Evolutionary conservation across 2,329 filamentous ascomycete genomes (phyloP), one percentile per base, ranked within the genome.

Genomic region (Alternaria postmessia): DNA sequence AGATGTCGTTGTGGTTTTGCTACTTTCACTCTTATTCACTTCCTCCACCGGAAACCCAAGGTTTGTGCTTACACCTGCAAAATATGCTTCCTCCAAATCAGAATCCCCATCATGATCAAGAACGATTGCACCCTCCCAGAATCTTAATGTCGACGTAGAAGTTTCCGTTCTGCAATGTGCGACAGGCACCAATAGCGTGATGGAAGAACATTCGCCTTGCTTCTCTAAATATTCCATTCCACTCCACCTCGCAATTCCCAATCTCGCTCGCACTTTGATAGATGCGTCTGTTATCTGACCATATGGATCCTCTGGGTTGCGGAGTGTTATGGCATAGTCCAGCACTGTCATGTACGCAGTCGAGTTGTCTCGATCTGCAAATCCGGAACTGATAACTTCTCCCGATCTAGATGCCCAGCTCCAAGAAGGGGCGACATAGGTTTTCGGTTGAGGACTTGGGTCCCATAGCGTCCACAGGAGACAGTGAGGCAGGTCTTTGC

Each of bases 41-140:
- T n/a, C 34, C 16, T 26, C 7, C 6, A 26, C 24, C 6, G 24
- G 24, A 26, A 26, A 26, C 24, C 6, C 6, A 26, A 26, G 24
- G 24, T 26, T 26, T 26, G 16, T 18, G 12, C 16, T 16, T n/a
- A n/a, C 7, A 7, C 6, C 7, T 38, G 34, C 18, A 43, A 26
- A 43, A 12, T 22, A 41, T 12, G 9, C 18, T 18, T 41, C 39
- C 18, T 5, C 9, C 0, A 9, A 9, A 6, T 22, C 18, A 22
- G 4, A 2, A 2, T 41, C 18, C 0, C 7, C 7, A n/a, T 38
- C 16, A 38, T 38, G 4, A 38, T n/a, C 34, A n/a, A 8, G 16
- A 5, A 7, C 5, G 7, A 38, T 7, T 6, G 5, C 14, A 38
- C 16, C 0, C 3, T 38, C 0, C 6, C 0, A 7, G 16, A n/a